A percentile compares a stretch with the other conserved stretches of the same genome.
Conservation (phyloP, 768 basidiomycete species). For the Boletus bicolor region DNA sequence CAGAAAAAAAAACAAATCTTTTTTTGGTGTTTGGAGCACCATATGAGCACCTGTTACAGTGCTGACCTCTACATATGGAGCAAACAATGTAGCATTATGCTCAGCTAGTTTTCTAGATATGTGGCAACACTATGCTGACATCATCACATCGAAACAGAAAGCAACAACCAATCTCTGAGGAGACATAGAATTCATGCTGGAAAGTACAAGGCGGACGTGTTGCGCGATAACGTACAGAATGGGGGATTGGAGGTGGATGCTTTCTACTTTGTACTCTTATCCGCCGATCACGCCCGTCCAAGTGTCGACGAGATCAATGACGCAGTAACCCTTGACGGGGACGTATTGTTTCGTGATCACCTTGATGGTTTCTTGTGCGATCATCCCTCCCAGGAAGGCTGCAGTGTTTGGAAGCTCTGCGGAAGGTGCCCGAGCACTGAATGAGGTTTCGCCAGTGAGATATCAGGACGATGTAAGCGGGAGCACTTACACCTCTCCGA, state of each 20-base stretch:
- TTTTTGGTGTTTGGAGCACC: too few relatives aligned
- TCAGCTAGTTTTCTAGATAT: too few relatives aligned
- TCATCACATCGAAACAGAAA: slow-evolving; percentile 1
- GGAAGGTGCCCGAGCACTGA: slow-evolving; percentile 71
- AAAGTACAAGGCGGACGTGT: neutral
- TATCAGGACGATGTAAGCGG: neutral
- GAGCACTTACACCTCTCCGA: slow-evolving; percentile 74
- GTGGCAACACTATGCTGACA: neutral
- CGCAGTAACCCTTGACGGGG: slow-evolving; percentile 80
- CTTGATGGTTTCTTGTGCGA: slow-evolving; percentile 97
- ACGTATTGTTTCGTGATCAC: slow-evolving; percentile 95
- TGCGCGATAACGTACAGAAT: neutral
- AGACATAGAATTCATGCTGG: neutral
- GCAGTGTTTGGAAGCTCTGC: slow-evolving; percentile 92
- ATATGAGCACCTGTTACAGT: too few relatives aligned
- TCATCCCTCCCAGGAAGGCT: slow-evolving; percentile 88
- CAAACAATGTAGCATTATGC: too few relatives aligned
- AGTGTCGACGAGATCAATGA: slow-evolving; percentile 80
- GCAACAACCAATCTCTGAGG: neutral
- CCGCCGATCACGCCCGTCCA: slow-evolving; percentile 59
- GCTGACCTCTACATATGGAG: too few relatives aligned
- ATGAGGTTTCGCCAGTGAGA: neutral
- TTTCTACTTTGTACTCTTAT: slow-evolving; percentile 3
- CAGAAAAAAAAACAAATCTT: too few relatives aligned
- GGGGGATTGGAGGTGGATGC: neutral